These are phyloP conservation scores for Astragalus glycyphyllos DNA, from an alignment of 306 rosid species.

Conservation along the genomic window DNA sequence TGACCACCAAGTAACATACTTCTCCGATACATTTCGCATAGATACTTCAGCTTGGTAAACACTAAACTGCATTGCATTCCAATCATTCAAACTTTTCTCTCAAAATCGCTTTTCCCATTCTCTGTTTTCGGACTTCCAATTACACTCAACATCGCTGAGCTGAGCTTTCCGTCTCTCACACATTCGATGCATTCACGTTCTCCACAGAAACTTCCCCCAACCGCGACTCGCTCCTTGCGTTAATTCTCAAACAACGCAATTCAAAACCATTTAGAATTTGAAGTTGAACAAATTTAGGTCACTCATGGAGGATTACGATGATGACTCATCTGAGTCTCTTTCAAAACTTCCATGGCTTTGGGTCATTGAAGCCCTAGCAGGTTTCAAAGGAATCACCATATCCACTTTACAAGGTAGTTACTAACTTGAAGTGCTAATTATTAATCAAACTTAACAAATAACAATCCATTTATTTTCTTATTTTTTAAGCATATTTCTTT, in stretches of 20 bases:
- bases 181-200: background rate
- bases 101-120: background rate
- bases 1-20: too few species aligned
- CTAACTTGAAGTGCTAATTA: background rate
- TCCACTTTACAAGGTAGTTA: constrained; percentile 55
- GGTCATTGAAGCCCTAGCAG: constrained; percentile 73
- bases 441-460: background rate
- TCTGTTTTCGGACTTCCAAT: background rate
- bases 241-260: background rate
- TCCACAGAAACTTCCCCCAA: background rate
- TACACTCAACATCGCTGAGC: background rate
- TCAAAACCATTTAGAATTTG: background rate
- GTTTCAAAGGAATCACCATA: constrained; percentile 41
- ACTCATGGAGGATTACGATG: constrained; percentile 44
- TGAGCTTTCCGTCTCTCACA: background rate
- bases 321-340: constrained; percentile 37
- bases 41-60: background rate
- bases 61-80: background rate
- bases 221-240: background rate
- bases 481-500: background rate
- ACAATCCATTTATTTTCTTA: background rate
- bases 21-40: too few species aligned
- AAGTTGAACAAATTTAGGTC: constrained; percentile 19
- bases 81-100: background rate
- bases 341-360: constrained; percentile 66